Conservation (phyloP, 768 basidiomycete species). For the Naganishia randhawae region DNA sequence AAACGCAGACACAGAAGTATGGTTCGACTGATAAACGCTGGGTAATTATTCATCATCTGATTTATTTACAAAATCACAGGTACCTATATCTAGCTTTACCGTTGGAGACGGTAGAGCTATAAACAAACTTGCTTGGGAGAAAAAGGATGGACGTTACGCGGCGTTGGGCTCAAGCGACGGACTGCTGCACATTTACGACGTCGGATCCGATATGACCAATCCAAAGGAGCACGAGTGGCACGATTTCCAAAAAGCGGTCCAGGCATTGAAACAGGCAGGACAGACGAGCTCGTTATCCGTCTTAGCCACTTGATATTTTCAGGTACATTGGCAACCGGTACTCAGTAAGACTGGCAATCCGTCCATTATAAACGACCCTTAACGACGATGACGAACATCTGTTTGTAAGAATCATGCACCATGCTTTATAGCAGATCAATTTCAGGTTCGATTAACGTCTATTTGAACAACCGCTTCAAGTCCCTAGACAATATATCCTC, state of each 20-base stretch:
- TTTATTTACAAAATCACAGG: slow-evolving; percentile 55
- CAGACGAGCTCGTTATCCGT: not conserved
- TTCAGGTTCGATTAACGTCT: not conserved
- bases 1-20: slow-evolving; percentile 91
- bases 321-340: too few species aligned
- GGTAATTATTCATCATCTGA: not conserved
- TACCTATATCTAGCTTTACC: slow-evolving; percentile 80
- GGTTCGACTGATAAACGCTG: slow-evolving; percentile 45
- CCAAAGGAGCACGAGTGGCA: slow-evolving; percentile 91
- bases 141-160: slow-evolving; percentile 81
- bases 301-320: not conserved
- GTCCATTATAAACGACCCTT: not conserved
- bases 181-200: slow-evolving; percentile 85
- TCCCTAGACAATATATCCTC: not conserved
- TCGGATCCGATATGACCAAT: slow-evolving; percentile 75
- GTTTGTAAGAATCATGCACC: not conserved
- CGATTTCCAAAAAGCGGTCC: slow-evolving; percentile 80
- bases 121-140: slow-evolving; percentile 94
- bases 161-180: slow-evolving; percentile 91
- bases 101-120: slow-evolving; percentile 77
- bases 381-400: slow-evolving; percentile 2
- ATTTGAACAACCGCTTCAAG: not conserved
- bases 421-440: not conserved
- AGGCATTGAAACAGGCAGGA: slow-evolving; percentile 56
- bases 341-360: not conserved